Base-by-base conservation (phyloP, 768 basidiomycete species). In the Pleurotus tuoliensis region DNA sequence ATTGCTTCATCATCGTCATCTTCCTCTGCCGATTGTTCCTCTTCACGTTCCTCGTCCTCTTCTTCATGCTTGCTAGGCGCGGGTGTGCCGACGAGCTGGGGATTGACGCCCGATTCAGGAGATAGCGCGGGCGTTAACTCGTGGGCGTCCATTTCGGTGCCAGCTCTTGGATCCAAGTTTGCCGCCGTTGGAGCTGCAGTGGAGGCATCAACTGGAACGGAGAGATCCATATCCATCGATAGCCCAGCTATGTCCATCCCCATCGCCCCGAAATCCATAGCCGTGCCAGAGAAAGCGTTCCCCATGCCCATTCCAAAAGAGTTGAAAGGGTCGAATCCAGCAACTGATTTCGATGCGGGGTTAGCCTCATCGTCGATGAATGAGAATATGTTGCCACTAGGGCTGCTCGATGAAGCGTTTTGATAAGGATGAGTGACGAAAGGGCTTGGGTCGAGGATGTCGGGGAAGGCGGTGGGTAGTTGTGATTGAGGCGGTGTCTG, bases 51-150 rank as follows among this genome's bases (percentile, higher is more conserved):
- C 3, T 71, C 68, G 7, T 66, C 65, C 8, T 70, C 67, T 20
- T 82, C 64, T 58, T 69, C 57, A 66, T 69, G 65, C 60, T 76
- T 69, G 63, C 82, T 71, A 59, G 67, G 62, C 22, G 84, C 68
- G 3, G 87, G 86, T 0, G 87, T 86, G 40, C 77, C 84, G 56
- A 91, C 85, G 54, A 91, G 83, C 67, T 87, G 86, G 0, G 90
- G 90, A 67, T 92, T 87, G 66, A 92, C 92, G 46, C 68, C 74
- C 53, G 64, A 66, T 66, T 53, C 51, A n/a, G 51, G 38, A 11
- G 66, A 61, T 78, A 70, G 63, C 82, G 72, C 60, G 67, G 62
- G 34, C 83, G 67, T 4, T 87, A 86, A 0, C 87, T 86, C 90
- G 82, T 67, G 87, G 86, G 0, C 89, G 90, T 67, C 91, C 87